Evolutionary conservation across 768 basidiomycete species (phyloP).

Genomic region (Boletus bicolor): DNA sequence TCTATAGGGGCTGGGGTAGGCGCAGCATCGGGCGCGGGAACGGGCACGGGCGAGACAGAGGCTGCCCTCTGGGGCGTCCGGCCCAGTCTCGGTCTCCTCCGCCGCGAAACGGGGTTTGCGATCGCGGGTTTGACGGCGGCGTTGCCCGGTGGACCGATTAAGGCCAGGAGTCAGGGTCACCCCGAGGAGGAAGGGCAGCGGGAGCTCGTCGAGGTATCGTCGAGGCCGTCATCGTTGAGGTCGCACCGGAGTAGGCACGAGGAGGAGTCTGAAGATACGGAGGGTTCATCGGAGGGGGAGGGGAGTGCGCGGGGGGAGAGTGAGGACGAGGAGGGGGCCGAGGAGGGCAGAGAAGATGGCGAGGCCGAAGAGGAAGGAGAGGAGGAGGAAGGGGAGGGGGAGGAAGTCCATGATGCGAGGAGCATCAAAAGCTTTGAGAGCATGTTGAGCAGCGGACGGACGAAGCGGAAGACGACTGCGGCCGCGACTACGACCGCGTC

Average conservation of each 20-base stretch:
- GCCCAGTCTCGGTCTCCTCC: conserved; percentile 63
- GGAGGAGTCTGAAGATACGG: conserved; percentile 21
- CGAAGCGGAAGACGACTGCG: conserved; percentile 13
- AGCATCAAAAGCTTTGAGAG: conserved; percentile 87
- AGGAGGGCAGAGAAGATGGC: conserved; percentile 23
- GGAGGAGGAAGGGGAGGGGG: conserved; percentile 31
- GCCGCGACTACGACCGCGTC: background rate
- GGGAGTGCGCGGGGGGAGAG: background rate
- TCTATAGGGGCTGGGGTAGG: background rate
- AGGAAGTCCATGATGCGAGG: conserved; percentile 49
- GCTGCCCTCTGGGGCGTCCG: conserved; percentile 28
- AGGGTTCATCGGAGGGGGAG: conserved; percentile 4
- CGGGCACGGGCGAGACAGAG: conserved; percentile 6
- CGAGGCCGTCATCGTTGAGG: conserved; percentile 46
- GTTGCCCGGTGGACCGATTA: conserved; percentile 42
- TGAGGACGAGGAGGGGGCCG: conserved; percentile 25
- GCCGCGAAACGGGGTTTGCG: conserved; percentile 78
- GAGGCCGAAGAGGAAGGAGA: conserved; percentile 26
- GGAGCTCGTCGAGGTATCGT: conserved; percentile 54
- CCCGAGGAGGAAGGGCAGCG: conserved; percentile 40
- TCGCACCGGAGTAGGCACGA: conserved; percentile 21
- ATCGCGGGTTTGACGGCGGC: conserved; percentile 73
- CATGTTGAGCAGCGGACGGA: conserved; percentile 55
- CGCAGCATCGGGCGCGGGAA: background rate
- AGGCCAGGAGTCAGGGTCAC: conserved; percentile 2